These are phyloP conservation scores for Cordyceps tenuipes DNA, from an alignment of 2,329 filamentous ascomycete genomes.

Conservation along the genomic window DNA sequence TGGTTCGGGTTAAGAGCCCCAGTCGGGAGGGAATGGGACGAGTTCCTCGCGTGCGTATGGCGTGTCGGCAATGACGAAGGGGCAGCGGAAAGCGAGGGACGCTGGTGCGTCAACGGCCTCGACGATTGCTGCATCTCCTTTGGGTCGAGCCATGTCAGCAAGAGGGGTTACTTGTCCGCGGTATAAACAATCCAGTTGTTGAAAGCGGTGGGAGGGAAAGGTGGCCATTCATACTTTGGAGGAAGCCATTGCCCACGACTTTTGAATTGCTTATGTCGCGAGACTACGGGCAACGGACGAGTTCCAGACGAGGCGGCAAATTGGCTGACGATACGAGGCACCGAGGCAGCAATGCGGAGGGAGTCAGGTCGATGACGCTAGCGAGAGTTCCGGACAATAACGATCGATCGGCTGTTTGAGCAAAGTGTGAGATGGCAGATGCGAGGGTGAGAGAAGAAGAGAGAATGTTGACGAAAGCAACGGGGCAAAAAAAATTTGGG, in stretches of 20 bases:
- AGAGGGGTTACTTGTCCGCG: conserved; percentile 18
- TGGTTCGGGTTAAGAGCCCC: conserved; percentile 71
- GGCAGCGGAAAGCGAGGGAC: conserved; percentile 50
- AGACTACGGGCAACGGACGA: conserved; percentile 19
- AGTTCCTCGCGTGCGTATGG: conserved; percentile 61
- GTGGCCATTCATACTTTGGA: conserved; percentile 44
- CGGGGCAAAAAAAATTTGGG: conserved; percentile 7
- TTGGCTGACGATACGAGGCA: conserved; percentile 6
- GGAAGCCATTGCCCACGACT: conserved; percentile 48
- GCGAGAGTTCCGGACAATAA: not conserved
- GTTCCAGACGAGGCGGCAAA: not conserved
- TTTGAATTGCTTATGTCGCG: conserved; percentile 26
- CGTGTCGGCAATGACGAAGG: conserved; percentile 51
- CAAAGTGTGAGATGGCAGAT: not conserved
- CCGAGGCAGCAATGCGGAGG: not conserved
- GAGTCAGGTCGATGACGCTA: conserved; percentile 7
- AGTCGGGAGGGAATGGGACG: conserved; percentile 74
- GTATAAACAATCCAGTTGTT: conserved; percentile 17
- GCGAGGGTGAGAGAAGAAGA: not conserved
- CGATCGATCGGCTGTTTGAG: conserved; percentile 2
- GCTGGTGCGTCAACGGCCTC: conserved; percentile 58
- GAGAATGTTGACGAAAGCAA: conserved; percentile 5
- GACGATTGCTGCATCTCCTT: conserved; percentile 59
- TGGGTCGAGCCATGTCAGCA: conserved; percentile 23
- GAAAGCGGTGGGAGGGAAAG: conserved; percentile 7